phyloP scores from a whole-genome alignment of 306 rosid genomes.

The Glycine soja region DNA sequence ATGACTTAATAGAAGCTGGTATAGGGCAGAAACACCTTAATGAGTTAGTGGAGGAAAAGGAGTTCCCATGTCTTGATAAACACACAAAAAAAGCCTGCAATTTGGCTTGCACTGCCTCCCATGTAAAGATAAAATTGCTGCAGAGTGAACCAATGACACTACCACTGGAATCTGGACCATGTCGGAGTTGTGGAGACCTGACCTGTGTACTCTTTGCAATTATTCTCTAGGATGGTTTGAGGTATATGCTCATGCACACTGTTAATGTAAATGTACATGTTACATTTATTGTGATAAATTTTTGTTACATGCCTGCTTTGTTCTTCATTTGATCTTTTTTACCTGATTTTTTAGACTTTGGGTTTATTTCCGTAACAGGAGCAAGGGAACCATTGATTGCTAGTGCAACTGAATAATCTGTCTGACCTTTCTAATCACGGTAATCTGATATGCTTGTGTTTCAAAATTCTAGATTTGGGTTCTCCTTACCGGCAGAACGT shows the following conservation, averaged over 20 bases:
- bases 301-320: constrained; percentile 3
- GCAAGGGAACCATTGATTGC: not conserved
- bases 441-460: not conserved
- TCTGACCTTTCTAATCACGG: not conserved
- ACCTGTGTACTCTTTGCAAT: not conserved
- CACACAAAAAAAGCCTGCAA: constrained; percentile 1
- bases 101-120: not conserved
- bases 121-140: constrained; percentile 37
- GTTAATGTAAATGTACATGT: constrained; percentile 1
- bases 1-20: not conserved
- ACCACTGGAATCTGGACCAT: not conserved
- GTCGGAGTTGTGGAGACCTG: constrained; percentile 22
- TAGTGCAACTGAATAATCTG: too few species aligned
- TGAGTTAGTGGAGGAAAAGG: not conserved
- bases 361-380: not conserved
- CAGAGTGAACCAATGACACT: not conserved
- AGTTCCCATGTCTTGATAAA: not conserved
- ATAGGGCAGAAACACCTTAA: constrained; percentile 2
- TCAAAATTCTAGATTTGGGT: not conserved
- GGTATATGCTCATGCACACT: constrained; percentile 28
- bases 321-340: not conserved
- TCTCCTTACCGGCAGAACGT: not conserved
- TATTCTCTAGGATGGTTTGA: not conserved
- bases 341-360: not conserved
- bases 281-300: not conserved